Base-by-base conservation (phyloP, 2,329 filamentous ascomycete genomes). In the Clonostachys rosea region DNA sequence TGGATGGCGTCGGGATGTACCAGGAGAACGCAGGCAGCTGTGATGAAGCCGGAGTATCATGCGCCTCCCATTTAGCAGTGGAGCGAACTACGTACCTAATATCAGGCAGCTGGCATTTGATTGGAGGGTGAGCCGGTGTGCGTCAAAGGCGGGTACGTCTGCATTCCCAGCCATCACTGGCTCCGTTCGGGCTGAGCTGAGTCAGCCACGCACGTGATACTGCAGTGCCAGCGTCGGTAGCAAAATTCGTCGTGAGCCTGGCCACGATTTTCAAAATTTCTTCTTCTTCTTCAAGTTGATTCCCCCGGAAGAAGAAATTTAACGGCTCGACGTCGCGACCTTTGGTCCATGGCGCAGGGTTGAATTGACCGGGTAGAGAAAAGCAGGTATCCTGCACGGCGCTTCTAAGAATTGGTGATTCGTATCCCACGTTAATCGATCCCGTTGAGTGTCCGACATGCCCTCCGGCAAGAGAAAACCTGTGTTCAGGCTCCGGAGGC, bases 321-420 rank as follows among this genome's bases (percentile, higher is more conserved):
- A 68, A 59, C 70, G 77, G 76, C 78, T 75, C 71, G 59, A 61
- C 70, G 71, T 67, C 64, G 55, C 57, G 61, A 61, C 57, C 59
- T 57, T 11, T 39, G 14, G 36, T 34, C 34, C 55, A 58, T 68
- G 68, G 68, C 69, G 70, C 64, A 49, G 71, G 70, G 78, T 81
- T 82, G 78, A 43, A 76, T 73, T 69, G 70, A 59, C 73, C 70
- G 77, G 79, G 78, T 63, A 82, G 74, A 83, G 63, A 51, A 73
- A 74, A 65, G 58, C 59, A 59, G 60, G 55, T 54, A 43, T 58
- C 56, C 58, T 60, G 66, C 60, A 60, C 73, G 78, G 74, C 70
- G 76, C 77, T 81, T 80, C 66, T 68, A 81, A 82, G 78, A 82
- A 83, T 81, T 81, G 77, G 73, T 67, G 74, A 78, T 69, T 78